These are phyloP conservation scores for Olyra latifolia DNA, from an alignment of 176 grass and related monocot species.

Conservation along the genomic window DNA sequence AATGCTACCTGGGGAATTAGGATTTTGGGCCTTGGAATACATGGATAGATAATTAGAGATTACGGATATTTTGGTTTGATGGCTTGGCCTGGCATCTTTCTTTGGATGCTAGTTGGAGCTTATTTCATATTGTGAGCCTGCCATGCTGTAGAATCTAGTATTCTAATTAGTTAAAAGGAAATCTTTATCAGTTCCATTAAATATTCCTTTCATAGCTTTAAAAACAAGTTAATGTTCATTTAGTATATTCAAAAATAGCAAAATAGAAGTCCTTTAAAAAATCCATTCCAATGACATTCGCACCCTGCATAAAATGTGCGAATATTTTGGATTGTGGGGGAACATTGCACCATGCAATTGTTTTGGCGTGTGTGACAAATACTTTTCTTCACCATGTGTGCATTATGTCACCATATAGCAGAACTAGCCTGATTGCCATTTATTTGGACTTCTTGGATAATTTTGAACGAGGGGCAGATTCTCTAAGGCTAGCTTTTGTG, in stretches of 20 bases:
- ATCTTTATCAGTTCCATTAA: neutral
- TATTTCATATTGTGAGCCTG: neutral
- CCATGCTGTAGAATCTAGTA: neutral
- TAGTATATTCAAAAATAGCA: neutral
- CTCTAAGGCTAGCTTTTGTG: neutral
- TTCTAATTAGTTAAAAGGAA: neutral
- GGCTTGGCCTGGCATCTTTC: neutral
- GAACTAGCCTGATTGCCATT: neutral
- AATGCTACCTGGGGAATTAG: neutral
- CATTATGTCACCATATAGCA: neutral
- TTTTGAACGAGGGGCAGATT: neutral
- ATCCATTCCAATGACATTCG: too few relatives aligned
- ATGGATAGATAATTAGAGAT: neutral
- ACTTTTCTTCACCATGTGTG: neutral
- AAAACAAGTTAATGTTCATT: neutral
- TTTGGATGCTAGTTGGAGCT: neutral
- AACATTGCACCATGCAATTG: neutral
- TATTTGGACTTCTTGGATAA: neutral
- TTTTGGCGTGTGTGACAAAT: neutral
- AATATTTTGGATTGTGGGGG: neutral
- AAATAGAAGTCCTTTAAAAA: neutral
- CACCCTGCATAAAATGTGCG: neutral
- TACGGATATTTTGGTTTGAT: neutral
- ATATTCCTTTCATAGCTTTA: neutral
- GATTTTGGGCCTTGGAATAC: neutral